A percentile compares a stretch with the other conserved stretches of the same genome.
Evolutionary conservation across 176 grass and related monocot genomes (phyloP).

Genomic region (Poa pratensis): DNA sequence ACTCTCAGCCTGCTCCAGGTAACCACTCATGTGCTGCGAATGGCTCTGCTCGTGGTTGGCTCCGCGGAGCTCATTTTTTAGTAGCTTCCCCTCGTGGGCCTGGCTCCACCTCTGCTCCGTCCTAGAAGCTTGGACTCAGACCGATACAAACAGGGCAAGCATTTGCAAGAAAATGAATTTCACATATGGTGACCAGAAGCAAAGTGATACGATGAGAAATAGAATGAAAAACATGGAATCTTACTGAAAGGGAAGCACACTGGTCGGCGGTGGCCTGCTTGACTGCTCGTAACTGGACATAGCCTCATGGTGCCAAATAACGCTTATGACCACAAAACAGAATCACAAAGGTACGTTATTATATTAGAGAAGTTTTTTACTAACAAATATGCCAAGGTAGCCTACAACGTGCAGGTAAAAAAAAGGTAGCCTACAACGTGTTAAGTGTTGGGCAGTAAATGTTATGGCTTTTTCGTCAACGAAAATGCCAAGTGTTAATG

Average conservation of each 20-base stretch:
- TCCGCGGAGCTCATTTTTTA: not conserved
- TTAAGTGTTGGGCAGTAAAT: not conserved
- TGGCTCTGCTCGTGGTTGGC: not conserved
- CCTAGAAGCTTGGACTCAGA: not conserved
- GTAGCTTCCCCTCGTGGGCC: not conserved
- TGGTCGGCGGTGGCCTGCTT: not conserved
- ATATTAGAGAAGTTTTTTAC: slow-evolving; percentile 4
- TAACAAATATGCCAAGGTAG: not conserved
- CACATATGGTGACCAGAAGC: not conserved
- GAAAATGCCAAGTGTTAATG: not conserved
- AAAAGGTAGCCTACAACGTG: not conserved
- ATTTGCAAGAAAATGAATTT: not conserved
- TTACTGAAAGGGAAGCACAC: not conserved
- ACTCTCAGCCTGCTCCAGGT: not conserved
- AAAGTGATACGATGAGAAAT: not conserved
- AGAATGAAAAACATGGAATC: not conserved
- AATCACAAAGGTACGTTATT: not conserved
- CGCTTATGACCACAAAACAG: not conserved
- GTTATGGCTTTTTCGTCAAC: not conserved
- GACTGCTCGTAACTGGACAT: not conserved
- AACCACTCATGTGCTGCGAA: not conserved
- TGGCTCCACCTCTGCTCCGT: not conserved
- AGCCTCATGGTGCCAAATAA: not conserved
- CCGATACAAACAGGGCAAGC: not conserved
- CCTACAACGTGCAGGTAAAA: not conserved